Evolutionary conservation across 2,329 filamentous ascomycete genomes (phyloP), one percentile per base, ranked within the genome.

Genomic region (Ilyonectria destructans): DNA sequence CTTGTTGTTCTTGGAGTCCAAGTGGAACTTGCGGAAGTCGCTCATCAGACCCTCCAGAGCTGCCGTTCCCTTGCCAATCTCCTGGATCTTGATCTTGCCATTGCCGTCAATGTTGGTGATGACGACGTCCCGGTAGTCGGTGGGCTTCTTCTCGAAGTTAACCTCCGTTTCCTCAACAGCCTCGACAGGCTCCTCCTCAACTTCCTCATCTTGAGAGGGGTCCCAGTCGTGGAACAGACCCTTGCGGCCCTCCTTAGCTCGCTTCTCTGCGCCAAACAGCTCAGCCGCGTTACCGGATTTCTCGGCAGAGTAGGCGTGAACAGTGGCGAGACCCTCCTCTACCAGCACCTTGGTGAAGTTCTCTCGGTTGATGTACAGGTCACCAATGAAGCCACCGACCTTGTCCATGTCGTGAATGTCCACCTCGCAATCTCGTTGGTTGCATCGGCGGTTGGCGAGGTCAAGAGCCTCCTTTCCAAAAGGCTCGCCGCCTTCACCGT

Each of bases 391-490:
- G 43, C 96, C 96, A 76, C 96, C 96, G 29, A 96, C 92, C 86
- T 98, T 98, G 87, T 99, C 96, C 74, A 94, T 93, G 76, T 95
- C 95, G 80, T 97, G 91, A 21, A 99, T 92, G 76, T 99, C 95
- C 66, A 99, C 93, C 82, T 98, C 96, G 56, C 96, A 95, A 81
- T 99, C 96, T 62, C 96, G 92, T 85, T 99, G 96, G 85, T 95
- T 93, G 83, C 93, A 95, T 65, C 95, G 90, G 77, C 90, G 92
- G 82, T 94, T 95, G 56, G 96, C 95, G 74, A 98, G 91, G 58
- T 99, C 96, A 70, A 97, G 89, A 3, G 96, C 96, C 84, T 99
- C 96, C 80, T 97, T 93, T 26, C 96, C 96, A 74, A 97, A 98
- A 1, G 96, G 95, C 84, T 99, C 96, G 35, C 93, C 93, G 74